Evolutionary conservation across 1,284 basidiomycete genomes (phyloP).

Genomic region (Fomitopsis schrenkii): DNA sequence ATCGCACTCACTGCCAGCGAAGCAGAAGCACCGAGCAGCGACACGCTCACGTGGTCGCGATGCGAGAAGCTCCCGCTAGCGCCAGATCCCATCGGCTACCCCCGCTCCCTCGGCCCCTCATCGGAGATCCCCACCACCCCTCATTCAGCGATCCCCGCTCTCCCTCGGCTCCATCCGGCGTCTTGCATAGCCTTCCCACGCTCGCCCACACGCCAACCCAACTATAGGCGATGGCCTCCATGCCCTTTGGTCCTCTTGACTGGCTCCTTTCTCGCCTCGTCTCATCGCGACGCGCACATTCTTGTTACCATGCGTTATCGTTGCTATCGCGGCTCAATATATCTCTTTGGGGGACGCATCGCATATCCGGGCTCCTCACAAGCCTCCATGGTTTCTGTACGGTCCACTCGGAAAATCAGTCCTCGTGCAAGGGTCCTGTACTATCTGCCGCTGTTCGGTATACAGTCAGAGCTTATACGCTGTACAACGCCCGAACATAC

Average conservation of each 20-base stretch:
- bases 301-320: neutral
- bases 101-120: neutral
- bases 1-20: neutral
- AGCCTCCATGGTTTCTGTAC: neutral
- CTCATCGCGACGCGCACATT: neutral
- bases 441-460: too few species aligned
- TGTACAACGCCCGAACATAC: too few species aligned
- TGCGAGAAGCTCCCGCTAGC: constrained; percentile 4
- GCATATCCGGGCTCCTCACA: neutral
- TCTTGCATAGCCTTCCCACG: neutral
- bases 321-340: neutral
- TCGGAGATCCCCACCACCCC: neutral
- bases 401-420: too few species aligned
- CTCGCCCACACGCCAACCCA: neutral
- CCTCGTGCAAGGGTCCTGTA: neutral
- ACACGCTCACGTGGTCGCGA: constrained; percentile 5
- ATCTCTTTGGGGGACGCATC: neutral
- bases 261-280: neutral
- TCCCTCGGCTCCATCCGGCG: neutral
- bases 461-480: too few species aligned
- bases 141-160: neutral
- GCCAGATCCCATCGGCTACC: neutral
- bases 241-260: too few species aligned
- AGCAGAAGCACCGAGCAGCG: neutral
- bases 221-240: too few species aligned